Conservation (phyloP, 768 basidiomycete species). For the Guyanaporus albipodus region DNA sequence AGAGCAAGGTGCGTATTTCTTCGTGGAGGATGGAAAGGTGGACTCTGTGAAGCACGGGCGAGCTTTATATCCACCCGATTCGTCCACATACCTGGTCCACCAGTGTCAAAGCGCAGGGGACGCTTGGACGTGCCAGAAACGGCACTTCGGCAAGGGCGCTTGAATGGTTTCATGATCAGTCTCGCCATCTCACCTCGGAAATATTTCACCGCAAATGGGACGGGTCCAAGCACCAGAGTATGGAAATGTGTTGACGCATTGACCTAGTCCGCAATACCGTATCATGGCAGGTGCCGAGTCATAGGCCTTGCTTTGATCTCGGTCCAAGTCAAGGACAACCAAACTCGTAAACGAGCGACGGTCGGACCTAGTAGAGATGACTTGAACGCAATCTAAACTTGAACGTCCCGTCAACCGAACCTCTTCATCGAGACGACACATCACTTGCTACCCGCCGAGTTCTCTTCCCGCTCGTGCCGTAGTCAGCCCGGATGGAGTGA, state of each 20-base stretch:
- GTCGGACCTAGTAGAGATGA: too few species aligned
- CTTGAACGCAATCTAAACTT: too few species aligned
- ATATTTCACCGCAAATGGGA: slow-evolving; percentile 1
- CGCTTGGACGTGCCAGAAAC: slow-evolving; percentile 11
- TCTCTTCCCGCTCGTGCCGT: too few species aligned
- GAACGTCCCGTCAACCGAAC: too few species aligned
- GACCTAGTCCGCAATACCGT: neutral
- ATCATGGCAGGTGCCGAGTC: slow-evolving; percentile 11
- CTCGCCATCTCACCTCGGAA: slow-evolving; percentile 12
- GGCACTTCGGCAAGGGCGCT: slow-evolving; percentile 12
- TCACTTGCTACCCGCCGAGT: too few species aligned
- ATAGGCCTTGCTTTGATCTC: slow-evolving; percentile 20
- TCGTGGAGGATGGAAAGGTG: neutral
- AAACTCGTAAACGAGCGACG: neutral
- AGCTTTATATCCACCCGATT: slow-evolving; percentile 10
- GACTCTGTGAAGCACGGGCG: slow-evolving; percentile 1
- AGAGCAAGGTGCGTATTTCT: neutral
- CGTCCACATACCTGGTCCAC: slow-evolving; percentile 5
- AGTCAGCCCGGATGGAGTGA: too few species aligned
- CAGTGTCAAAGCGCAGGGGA: slow-evolving; percentile 14
- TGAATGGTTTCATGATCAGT: slow-evolving; percentile 7
- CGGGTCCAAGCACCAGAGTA: slow-evolving; percentile 1
- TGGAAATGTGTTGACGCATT: too few species aligned
- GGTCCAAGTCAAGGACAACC: slow-evolving; percentile 1
- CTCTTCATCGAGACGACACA: too few species aligned